These are phyloP conservation scores for Nitzschia sp. DNA, from an alignment of 108 stramenopile genomes.

Conservation along the genomic window DNA sequence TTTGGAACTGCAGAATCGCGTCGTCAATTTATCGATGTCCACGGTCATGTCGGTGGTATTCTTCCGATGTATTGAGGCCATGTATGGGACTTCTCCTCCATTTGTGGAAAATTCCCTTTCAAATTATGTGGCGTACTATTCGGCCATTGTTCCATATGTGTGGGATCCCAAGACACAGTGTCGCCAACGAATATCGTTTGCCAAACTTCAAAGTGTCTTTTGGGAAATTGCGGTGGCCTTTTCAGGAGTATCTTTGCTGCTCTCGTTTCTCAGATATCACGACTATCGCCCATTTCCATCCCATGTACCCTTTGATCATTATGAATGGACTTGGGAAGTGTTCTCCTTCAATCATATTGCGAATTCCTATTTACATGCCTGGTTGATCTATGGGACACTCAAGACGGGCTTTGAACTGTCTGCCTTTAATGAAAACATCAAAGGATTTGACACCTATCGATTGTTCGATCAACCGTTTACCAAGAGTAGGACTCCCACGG, in stretches of 20 bases:
- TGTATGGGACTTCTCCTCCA: slow-evolving; percentile 41
- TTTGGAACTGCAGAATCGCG: slow-evolving; percentile 28
- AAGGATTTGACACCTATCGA: slow-evolving; percentile 24
- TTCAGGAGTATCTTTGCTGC: slow-evolving; percentile 23
- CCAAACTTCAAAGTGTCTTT: neutral
- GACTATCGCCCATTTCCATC: slow-evolving; percentile 40
- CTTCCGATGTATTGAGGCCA: slow-evolving; percentile 48
- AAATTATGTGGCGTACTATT: slow-evolving; percentile 47
- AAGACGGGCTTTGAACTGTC: slow-evolving; percentile 18
- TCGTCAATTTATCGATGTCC: slow-evolving; percentile 7
- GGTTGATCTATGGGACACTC: slow-evolving; percentile 24
- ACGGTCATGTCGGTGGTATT: slow-evolving; percentile 19
- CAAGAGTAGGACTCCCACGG: slow-evolving; percentile 35
- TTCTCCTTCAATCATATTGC: slow-evolving; percentile 23
- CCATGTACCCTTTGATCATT: slow-evolving; percentile 15
- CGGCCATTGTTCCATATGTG: slow-evolving; percentile 19
- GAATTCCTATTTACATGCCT: slow-evolving; percentile 34
- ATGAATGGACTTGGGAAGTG: slow-evolving; percentile 23
- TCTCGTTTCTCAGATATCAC: slow-evolving; percentile 27
- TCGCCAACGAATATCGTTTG: neutral
- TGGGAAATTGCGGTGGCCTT: slow-evolving; percentile 20
- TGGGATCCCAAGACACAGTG: slow-evolving; percentile 37
- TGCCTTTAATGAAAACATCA: slow-evolving; percentile 22
- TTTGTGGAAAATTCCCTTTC: slow-evolving; percentile 28
- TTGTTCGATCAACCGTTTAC: slow-evolving; percentile 41